Base-by-base conservation (phyloP, 2,329 filamentous ascomycete genomes). In the Rhynchosporium agropyri region DNA sequence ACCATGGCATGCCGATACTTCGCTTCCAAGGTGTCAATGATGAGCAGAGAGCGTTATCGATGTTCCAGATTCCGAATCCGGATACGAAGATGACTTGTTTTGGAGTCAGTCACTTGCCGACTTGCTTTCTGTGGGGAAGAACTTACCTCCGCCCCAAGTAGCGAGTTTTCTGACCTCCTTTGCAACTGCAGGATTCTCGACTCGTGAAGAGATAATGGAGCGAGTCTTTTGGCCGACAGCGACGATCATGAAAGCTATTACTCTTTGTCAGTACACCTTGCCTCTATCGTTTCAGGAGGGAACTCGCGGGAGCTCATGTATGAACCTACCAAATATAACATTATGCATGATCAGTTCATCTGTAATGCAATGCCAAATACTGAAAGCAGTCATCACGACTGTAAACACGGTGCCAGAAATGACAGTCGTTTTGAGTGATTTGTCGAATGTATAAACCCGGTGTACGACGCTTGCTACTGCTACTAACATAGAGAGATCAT, bases 401-500 rank as follows among this genome's bases (percentile, higher is more conserved):
- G 77, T 71, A 38, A 83, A 76, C 70, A 76, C 75, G 3, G 76
- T 62, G 1, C 77, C 78, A 31, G 83, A 75, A 0, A 67, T 68
- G 26, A 77, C 71, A 15, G 78, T 77, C 15, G 85, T 86, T 60
- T 81, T 80, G 20, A 85, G 74, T 66, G 79, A 73, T 28, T 79
- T 77, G 46, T 79, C 75, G 43, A 77, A 75, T 10, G 78, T 79
- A 61, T 78, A 76, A 3, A 80, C 72, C 51, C 79, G 79, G 50
- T 83, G 80, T 7, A 85, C 74, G 59, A 85, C 76, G 0, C 81
- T 76, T 66, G 80, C 81, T 26, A 78, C 78, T 10, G 84, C 77
- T 9, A 81, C 72, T 43, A 85, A 78, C 83, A 86, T 86, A 61
- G 81, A 81, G 15, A 85, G 74, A 67, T 86, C 84, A 68, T 86